These are phyloP conservation scores for Trypanosoma avium DNA, from an alignment of 208 protist genomes.

Conservation along the genomic window DNA sequence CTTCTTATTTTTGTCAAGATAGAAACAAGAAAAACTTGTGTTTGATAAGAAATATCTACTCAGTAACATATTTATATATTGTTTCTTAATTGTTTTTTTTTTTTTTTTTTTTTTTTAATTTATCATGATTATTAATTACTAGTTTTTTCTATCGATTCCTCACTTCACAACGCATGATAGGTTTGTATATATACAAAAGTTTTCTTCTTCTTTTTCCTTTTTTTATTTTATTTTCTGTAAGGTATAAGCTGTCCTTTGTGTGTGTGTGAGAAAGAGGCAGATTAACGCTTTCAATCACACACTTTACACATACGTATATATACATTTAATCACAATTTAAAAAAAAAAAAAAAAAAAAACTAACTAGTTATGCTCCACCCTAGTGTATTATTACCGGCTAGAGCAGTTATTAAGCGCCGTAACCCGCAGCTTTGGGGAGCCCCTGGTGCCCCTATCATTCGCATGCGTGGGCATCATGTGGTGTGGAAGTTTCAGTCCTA, in stretches of 20 bases:
- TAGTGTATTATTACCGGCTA: slow-evolving; percentile 32
- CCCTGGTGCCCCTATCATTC: slow-evolving; percentile 83
- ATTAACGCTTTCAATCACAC: not conserved
- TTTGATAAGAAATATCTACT: no score
- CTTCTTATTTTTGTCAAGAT: no score
- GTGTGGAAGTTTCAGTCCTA: slow-evolving; percentile 89
- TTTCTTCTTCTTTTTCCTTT: slow-evolving; percentile 18
- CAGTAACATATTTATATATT: no score
- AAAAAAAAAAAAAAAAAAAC: not conserved
- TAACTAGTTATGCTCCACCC: slow-evolving; percentile 18
- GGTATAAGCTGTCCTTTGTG: no score
- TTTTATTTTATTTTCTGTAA: not conserved
- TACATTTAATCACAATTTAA: not conserved
- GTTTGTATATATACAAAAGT: no score
- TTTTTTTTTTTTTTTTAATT: no score
- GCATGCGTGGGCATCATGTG: slow-evolving; percentile 85
- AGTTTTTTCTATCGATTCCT: no score
- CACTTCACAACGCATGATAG: no score
- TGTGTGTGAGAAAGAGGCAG: not conserved
- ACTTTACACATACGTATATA: not conserved
- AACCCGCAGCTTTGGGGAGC: slow-evolving; percentile 79
- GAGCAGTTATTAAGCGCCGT: slow-evolving; percentile 63
- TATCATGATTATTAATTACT: no score
- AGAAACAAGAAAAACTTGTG: no score
- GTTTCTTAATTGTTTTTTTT: no score